Evolutionary conservation across 106 monocot genomes (phyloP).

Genomic region (Dioscorea zingiberensis): DNA sequence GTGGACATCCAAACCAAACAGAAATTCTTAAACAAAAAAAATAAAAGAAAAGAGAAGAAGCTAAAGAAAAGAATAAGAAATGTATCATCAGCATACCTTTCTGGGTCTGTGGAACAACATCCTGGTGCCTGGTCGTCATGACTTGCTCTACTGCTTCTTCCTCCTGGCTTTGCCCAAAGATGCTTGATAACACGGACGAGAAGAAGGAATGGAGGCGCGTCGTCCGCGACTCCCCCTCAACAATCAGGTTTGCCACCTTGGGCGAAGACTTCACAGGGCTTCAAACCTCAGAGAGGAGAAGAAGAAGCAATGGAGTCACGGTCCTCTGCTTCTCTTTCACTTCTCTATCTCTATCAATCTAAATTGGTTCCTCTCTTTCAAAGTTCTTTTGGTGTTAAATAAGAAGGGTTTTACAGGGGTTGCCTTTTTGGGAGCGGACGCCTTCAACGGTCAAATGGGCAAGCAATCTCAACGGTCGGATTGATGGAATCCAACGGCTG

Average conservation of each 20-base stretch:
- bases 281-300: neutral
- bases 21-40: neutral
- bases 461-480: neutral
- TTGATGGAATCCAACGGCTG: neutral
- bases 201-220: slow-evolving; percentile 25
- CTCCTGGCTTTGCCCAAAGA: slow-evolving; percentile 19
- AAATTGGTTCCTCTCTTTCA: neutral
- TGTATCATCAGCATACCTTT: neutral
- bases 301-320: too few species aligned
- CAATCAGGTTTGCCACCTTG: slow-evolving; percentile 2
- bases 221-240: slow-evolving; percentile 19
- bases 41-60: neutral
- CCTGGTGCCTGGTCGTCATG: slow-evolving; percentile 17
- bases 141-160: slow-evolving; percentile 8
- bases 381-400: too few species aligned
- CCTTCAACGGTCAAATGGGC: slow-evolving; percentile 2
- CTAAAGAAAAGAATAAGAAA: neutral
- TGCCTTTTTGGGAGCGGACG: neutral
- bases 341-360: neutral
- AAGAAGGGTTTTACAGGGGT: neutral
- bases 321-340: neutral
- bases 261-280: neutral
- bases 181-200: slow-evolving; percentile 20
- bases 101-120: slow-evolving; percentile 15
- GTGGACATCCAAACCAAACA: neutral